Conservation (phyloP, 2,329 filamentous ascomycete genomes). For the Fusarium papillatum region DNA sequence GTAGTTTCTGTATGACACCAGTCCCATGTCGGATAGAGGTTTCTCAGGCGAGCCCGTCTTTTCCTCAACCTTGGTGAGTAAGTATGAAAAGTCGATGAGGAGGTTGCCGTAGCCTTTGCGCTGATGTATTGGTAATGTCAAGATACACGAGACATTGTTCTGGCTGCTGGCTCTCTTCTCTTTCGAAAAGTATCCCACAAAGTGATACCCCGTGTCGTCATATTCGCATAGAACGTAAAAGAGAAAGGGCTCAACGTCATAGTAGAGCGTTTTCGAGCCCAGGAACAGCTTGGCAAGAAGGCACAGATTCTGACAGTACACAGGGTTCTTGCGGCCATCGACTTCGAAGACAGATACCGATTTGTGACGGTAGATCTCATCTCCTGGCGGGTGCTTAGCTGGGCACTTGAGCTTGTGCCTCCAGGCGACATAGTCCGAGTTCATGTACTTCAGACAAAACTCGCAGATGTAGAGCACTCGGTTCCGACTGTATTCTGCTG, state of each 20-base stretch:
- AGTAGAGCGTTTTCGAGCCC: conserved; percentile 98
- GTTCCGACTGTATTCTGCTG: conserved; percentile 98
- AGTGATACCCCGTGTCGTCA: conserved; percentile 92
- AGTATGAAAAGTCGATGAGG: conserved; percentile 97
- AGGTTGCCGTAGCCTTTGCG: conserved; percentile 97
- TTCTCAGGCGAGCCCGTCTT: conserved; percentile 98
- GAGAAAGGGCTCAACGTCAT: conserved; percentile 96
- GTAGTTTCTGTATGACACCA: conserved; percentile 98
- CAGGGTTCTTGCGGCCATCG: conserved; percentile 94
- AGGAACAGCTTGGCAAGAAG: conserved; percentile 96
- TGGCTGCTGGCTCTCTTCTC: conserved; percentile 95
- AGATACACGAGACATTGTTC: conserved; percentile 98
- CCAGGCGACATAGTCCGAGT: conserved; percentile 98
- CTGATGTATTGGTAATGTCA: conserved; percentile 96
- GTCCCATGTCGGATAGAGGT: conserved; percentile 95
- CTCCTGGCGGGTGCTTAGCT: conserved; percentile 95
- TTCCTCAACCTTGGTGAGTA: conserved; percentile 91
- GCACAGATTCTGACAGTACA: conserved; percentile 99
- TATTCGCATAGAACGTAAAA: conserved; percentile 98
- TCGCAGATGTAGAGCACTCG: conserved; percentile 99
- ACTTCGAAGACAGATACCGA: conserved; percentile 98
- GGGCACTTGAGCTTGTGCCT: conserved; percentile 97
- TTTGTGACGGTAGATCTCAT: conserved; percentile 95
- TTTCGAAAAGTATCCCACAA: conserved; percentile 99
- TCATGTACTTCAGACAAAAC: conserved; percentile 99